Conservation (phyloP, 2,329 filamentous ascomycete genomes). For the Plectosphaerella sp. region DNA sequence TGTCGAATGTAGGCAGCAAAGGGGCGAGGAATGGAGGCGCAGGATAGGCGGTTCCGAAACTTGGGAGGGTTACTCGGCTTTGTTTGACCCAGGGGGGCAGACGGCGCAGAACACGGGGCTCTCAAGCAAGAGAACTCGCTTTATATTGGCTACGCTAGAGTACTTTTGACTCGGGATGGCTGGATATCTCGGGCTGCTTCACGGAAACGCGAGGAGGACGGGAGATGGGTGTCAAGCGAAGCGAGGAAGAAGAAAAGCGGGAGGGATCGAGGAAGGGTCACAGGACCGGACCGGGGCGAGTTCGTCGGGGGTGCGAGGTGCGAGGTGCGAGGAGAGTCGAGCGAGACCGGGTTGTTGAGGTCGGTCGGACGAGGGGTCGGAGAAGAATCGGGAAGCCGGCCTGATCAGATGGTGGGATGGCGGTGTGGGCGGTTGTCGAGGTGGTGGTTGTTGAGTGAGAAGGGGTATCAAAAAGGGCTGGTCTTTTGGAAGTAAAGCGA, state of each 20-base stretch:
- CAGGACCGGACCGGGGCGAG: not conserved
- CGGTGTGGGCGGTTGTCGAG: not conserved
- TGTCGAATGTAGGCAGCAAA: not conserved
- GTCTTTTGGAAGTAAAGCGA: not conserved
- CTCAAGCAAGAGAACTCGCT: slow-evolving; percentile 26
- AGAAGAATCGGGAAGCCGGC: not conserved
- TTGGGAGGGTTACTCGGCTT: not conserved
- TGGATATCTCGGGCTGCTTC: not conserved
- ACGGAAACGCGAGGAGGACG: not conserved
- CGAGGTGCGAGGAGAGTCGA: no score
- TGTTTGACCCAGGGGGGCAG: not conserved
- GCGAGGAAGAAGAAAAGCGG: not conserved
- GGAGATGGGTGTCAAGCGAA: not conserved
- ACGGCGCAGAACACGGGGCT: not conserved
- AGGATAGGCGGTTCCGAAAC: not conserved
- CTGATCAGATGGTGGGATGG: not conserved
- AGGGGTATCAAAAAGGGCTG: no score
- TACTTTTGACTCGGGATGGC: slow-evolving; percentile 16
- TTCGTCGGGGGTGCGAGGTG: no score
- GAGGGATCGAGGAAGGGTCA: not conserved
- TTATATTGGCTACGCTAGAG: slow-evolving; percentile 47
- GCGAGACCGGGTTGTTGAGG: not conserved
- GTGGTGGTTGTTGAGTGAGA: not conserved
- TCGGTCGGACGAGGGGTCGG: not conserved
- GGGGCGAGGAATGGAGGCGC: not conserved